A percentile compares a stretch with the other conserved stretches of the same genome.
Conservation (phyloP, 2,329 filamentous ascomycete genomes). For the Chalara sp. region DNA sequence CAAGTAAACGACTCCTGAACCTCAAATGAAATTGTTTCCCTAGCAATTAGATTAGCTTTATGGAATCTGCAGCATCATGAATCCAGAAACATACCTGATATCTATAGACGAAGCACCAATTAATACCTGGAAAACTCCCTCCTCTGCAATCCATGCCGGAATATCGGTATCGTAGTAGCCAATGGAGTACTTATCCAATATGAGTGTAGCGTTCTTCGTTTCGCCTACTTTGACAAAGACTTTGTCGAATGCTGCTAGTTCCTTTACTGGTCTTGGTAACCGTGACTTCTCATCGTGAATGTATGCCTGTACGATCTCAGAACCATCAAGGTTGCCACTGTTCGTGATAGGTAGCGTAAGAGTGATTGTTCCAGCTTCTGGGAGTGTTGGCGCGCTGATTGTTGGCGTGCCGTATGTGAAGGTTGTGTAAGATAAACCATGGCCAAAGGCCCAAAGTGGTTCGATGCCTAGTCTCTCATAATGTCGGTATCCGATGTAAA, state of each 20-base stretch:
- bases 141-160: conserved; percentile 57
- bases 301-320: conserved; percentile 63
- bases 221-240: conserved; percentile 49
- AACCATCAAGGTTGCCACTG: conserved; percentile 47
- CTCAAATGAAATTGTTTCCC: conserved; percentile 44
- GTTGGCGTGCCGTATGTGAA: conserved; percentile 57
- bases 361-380: conserved; percentile 27
- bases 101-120: conserved; percentile 57
- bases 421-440: conserved; percentile 66
- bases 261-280: conserved; percentile 62
- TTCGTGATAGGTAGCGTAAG: conserved; percentile 49
- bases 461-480: conserved; percentile 56
- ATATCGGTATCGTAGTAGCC: conserved; percentile 57
- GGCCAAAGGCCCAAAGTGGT: conserved; percentile 65
- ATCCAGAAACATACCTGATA: conserved; percentile 47
- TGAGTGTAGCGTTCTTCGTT: conserved; percentile 32
- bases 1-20: conserved; percentile 60
- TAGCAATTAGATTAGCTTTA: conserved; percentile 24
- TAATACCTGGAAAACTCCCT: conserved; percentile 53
- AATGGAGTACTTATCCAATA: conserved; percentile 39
- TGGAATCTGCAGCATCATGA: background rate
- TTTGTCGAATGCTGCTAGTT: conserved; percentile 64
- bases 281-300: conserved; percentile 55
- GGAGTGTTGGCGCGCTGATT: conserved; percentile 36
- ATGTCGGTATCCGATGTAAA: conserved; percentile 68